Evolutionary conservation across 2,329 filamentous ascomycete genomes (phyloP), one percentile per base, ranked within the genome.

Genomic region (Pestalotiopsis sp.): DNA sequence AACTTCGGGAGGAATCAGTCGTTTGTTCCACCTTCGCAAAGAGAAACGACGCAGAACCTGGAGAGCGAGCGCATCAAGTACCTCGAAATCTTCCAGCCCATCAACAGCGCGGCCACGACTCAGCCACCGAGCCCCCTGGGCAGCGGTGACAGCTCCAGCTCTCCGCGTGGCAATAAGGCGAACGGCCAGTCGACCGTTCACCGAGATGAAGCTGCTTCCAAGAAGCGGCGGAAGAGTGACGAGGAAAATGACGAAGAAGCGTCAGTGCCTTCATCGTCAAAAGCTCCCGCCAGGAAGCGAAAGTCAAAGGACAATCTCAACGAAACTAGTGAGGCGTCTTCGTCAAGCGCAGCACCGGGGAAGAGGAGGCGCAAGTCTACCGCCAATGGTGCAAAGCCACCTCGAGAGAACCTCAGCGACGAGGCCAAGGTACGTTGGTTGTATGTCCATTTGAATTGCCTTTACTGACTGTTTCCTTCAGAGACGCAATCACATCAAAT

Each of bases 401-500:
- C 84, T 2, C 81, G 92, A 31, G 91, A 91, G 75, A 97, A 97
- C 73, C 93, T 97, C 72, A 96, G 79, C 88, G 64, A 65, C 3
- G 41, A 58, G 57, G 52, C 64, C 20, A 65, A 55, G 52, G 64
- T 65, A 58, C n/a, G 64, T 58, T 27, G 6, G 12, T 7, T 23
- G 23, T 17, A 27, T 14, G 52, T 11, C n/a, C 12, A 27, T 27
- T 57, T 13, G 41, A 17, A 7, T n/a, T 60, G 5, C 23, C 4
- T 31, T 58, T 6, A 38, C 63, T 36, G 4, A 65, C 41, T n/a
- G 13, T 5, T 2, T 55, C 13, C 7, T 25, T 23, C 49, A 65
- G 63, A 36, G 94, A 41, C 87, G 94, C 62, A 93, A 93, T 31
- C 83, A 94, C 61, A 95, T 95, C 75, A 76, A 74, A 60, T 78